Base-by-base conservation (phyloP, 2,329 filamentous ascomycete species). In the Phyllosticta citrichinensis region DNA sequence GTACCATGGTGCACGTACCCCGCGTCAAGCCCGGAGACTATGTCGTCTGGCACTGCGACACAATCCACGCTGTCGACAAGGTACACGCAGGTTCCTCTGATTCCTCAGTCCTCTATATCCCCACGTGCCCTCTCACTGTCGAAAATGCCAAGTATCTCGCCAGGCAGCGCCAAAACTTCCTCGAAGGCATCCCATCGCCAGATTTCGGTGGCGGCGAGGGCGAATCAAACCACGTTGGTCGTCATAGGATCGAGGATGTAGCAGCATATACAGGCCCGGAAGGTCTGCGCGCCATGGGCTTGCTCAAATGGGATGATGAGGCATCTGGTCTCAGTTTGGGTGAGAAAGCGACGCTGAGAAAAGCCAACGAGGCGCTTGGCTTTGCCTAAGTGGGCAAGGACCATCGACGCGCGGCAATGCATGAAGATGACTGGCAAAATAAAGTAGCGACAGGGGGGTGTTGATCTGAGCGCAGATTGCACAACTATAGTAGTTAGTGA, bases 71-170 rank as follows among this genome's bases (percentile, higher is more conserved):
- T 0, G 92, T 97, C 0, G 92, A 97, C 75, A 86, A 84, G 65
- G 79, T 86, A 1, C 92, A 97, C 70, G 74, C 73, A 1, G 93
- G 92, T 1, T 79, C 75, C 1, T 73, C 77, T 0, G 92, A 97
- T 72, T 91, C 88, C 0, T 91, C 87, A 66, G 92, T 96, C 0
- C 69, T 97, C 63, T 97, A 97, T 68, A 96, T 97, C 60, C 91
- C 92, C 0, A 86, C 89, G 0, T 94, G 89, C 60, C 91, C 92
- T 0, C 80, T 91, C 30, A 96, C 91, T 0, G 83, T 87, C 58
- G 75, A 79, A 50, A 96, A 94, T 67, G 85, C 87, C 0, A 74
- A 81, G 22, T 94, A 92, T 69, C 77, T 93, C 1, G 79, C 75
- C 1, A 80, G 83, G 17, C 91, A 96, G 75, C 81, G 87, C 20